These are phyloP conservation scores for Abrus pulchellus DNA, from an alignment of 306 rosid genomes.

Conservation along the genomic window DNA sequence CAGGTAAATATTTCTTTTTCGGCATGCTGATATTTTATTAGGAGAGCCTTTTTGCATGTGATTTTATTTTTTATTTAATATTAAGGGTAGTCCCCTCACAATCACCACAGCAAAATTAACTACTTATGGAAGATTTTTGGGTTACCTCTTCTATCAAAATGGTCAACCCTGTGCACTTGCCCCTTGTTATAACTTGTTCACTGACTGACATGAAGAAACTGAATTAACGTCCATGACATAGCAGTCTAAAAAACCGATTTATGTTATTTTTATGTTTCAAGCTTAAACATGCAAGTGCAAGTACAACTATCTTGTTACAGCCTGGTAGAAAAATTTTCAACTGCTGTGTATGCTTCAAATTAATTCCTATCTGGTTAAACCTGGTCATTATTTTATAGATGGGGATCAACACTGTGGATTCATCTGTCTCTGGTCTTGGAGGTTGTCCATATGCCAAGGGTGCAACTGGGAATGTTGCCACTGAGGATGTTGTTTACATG, in stretches of 20 bases:
- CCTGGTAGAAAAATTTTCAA: slow-evolving; percentile 7
- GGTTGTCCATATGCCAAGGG: slow-evolving; percentile 98
- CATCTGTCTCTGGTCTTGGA: slow-evolving; percentile 93
- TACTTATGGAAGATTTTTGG: neutral
- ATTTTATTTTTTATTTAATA: slow-evolving; percentile 11
- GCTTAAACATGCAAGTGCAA: slow-evolving; percentile 30
- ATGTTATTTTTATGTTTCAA: neutral
- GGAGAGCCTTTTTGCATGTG: neutral
- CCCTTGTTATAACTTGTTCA: slow-evolving; percentile 19
- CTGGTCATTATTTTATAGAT: slow-evolving; percentile 53
- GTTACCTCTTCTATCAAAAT: slow-evolving; percentile 21
- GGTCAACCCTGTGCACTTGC: slow-evolving; percentile 28
- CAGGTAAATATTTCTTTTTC: slow-evolving; percentile 63
- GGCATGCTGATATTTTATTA: slow-evolving; percentile 25
- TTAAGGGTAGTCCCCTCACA: neutral
- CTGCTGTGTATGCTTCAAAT: slow-evolving; percentile 12
- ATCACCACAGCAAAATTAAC: neutral
- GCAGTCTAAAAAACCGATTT: neutral
- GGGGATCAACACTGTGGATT: slow-evolving; percentile 85
- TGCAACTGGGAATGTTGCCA: slow-evolving; percentile 93
- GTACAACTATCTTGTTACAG: neutral
- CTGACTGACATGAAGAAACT: slow-evolving; percentile 11
- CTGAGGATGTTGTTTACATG: slow-evolving; percentile 95
- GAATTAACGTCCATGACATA: slow-evolving; percentile 22
- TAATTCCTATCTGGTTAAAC: slow-evolving; percentile 21